Percentiles rank a stretch among this genome's conserved stretches.
phyloP scores from a whole-genome alignment of 1,284 basidiomycete species.

The Ustilago nuda region DNA sequence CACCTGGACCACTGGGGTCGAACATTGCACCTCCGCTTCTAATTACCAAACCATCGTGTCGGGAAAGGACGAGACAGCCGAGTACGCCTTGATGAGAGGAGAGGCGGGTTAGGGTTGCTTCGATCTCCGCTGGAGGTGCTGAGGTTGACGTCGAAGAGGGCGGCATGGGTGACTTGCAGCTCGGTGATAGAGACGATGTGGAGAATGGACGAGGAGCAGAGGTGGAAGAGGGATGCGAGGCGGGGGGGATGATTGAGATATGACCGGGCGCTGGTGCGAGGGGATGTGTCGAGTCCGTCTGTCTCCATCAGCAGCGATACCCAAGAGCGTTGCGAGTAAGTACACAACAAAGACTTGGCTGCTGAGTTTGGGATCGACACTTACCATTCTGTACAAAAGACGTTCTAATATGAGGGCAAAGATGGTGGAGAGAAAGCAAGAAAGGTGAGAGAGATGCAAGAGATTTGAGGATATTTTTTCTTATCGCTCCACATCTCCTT shows the following conservation, averaged over 20 bases:
- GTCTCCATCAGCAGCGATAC: neutral
- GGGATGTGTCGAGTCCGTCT: constrained; percentile 16
- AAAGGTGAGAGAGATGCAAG: neutral
- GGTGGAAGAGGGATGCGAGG: neutral
- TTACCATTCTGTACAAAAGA: no score
- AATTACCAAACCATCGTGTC: constrained; percentile 63
- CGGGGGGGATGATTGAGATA: constrained; percentile 22
- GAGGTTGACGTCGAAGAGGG: constrained; percentile 43
- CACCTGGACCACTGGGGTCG: constrained; percentile 59
- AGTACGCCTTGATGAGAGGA: constrained; percentile 56
- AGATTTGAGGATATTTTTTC: no score
- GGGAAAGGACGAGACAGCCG: constrained; percentile 57
- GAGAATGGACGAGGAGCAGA: constrained; percentile 29
- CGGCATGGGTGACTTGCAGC: constrained; percentile 55
- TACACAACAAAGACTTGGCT: no score
- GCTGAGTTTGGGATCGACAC: no score
- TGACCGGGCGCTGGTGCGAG: neutral
- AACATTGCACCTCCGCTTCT: constrained; percentile 67
- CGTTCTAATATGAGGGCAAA: no score
- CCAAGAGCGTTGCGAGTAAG: no score
- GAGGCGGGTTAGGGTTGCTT: constrained; percentile 59
- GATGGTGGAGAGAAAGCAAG: neutral
- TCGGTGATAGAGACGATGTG: constrained; percentile 28
- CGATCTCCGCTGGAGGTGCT: constrained; percentile 60
- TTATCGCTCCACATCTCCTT: constrained; percentile 8